Evolutionary conservation across 352 stramenopile species (phyloP).

Genomic region (Phytophthora sp.): DNA sequence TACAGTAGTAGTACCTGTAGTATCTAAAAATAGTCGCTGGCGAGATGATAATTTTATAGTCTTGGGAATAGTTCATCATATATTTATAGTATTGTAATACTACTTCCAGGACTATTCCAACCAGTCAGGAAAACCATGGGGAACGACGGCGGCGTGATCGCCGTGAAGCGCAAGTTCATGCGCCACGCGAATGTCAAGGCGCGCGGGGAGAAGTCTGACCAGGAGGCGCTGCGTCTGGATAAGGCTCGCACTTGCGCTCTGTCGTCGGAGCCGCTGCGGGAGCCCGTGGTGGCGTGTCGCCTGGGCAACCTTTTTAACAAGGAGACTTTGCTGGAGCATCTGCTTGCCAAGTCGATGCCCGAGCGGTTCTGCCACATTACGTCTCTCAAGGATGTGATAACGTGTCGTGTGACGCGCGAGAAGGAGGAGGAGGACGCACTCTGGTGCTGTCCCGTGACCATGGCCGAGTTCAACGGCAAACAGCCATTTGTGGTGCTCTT

Average conservation of each 20-base stretch:
- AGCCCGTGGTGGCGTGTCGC: slow-evolving; percentile 88
- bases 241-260: slow-evolving; percentile 79
- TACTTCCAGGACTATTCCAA: neutral
- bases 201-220: slow-evolving; percentile 69
- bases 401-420: slow-evolving; percentile 56
- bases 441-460: slow-evolving; percentile 83
- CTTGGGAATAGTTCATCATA: too few species aligned
- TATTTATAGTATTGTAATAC: neutral
- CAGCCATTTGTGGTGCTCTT: slow-evolving; percentile 86
- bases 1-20: too few species aligned
- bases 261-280: slow-evolving; percentile 78
- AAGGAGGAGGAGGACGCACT: slow-evolving; percentile 19
- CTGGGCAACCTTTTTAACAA: slow-evolving; percentile 95
- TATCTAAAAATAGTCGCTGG: too few species aligned
- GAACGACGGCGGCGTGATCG: slow-evolving; percentile 93
- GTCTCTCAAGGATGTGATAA: slow-evolving; percentile 89
- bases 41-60: slow-evolving; percentile 3
- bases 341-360: slow-evolving; percentile 84
- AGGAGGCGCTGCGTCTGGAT: slow-evolving; percentile 63
- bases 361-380: slow-evolving; percentile 79
- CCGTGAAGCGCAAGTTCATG: slow-evolving; percentile 95
- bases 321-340: slow-evolving; percentile 80
- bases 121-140: slow-evolving; percentile 67
- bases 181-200: slow-evolving; percentile 83
- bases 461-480: slow-evolving; percentile 88